These are phyloP conservation scores for Phytopythium chamaehyphon DNA, from an alignment of 352 stramenopile species.

Conservation along the genomic window DNA sequence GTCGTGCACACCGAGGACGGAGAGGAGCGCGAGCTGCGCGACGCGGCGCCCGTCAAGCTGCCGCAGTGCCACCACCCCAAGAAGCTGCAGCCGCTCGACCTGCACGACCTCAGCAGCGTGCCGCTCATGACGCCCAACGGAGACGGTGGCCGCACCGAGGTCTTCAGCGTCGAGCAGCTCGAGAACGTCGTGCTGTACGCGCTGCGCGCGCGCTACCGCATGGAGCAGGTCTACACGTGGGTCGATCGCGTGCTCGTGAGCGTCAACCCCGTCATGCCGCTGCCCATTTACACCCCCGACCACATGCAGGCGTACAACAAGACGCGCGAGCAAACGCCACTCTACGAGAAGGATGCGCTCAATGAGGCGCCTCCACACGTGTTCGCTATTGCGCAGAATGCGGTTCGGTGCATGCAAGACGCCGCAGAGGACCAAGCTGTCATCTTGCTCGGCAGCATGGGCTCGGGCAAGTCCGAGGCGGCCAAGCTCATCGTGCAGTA, in stretches of 20 bases:
- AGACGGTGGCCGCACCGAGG: conserved; percentile 52
- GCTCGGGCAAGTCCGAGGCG: conserved; percentile 72
- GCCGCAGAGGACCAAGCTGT: conserved; percentile 75
- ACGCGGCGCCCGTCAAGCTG: conserved; percentile 51
- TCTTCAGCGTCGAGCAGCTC: conserved; percentile 55
- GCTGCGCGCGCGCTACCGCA: conserved; percentile 64
- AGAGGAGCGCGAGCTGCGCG: conserved; percentile 70
- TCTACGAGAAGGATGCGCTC: conserved; percentile 49
- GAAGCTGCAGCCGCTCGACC: conserved; percentile 38
- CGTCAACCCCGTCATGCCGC: conserved; percentile 59
- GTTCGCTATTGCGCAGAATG: conserved; percentile 77
- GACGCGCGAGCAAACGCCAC: conserved; percentile 44
- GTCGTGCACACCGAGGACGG: conserved; percentile 82
- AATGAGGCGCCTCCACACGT: conserved; percentile 70
- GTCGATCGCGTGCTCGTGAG: conserved; percentile 71
- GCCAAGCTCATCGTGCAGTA: conserved; percentile 83
- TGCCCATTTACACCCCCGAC: conserved; percentile 82
- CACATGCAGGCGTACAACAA: conserved; percentile 81
- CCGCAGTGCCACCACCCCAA: conserved; percentile 63
- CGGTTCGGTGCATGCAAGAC: conserved; percentile 74
- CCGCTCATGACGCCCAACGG: conserved; percentile 63
- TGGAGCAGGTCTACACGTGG: conserved; percentile 84
- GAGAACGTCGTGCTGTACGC: conserved; percentile 77
- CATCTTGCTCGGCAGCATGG: conserved; percentile 69
- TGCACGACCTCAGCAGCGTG: conserved; percentile 67